A percentile compares a stretch with the other conserved stretches of the same genome.
phyloP scores from a whole-genome alignment of 192 early-diverging fungal genomes.

The Chytriomyces sp. region DNA sequence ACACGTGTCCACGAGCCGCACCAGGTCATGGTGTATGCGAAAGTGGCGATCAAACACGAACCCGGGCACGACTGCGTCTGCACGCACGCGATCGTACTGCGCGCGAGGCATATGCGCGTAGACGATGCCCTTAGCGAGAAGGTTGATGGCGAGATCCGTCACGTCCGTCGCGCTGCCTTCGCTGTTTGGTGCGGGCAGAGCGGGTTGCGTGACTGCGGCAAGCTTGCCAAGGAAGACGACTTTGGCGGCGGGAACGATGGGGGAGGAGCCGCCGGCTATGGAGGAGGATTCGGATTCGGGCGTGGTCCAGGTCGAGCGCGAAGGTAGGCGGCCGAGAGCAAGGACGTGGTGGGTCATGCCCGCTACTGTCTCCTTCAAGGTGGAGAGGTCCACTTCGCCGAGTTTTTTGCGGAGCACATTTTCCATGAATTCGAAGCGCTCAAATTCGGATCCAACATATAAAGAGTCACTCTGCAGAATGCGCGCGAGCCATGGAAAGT shows the following conservation, averaged over 20 bases:
- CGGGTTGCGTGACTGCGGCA: not conserved
- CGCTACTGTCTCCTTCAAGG: constrained; percentile 8
- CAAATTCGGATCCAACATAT: constrained; percentile 34
- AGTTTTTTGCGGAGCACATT: constrained; percentile 24
- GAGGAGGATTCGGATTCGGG: not conserved
- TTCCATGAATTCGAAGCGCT: constrained; percentile 39
- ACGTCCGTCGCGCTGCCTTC: not conserved
- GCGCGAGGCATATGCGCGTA: constrained; percentile 29
- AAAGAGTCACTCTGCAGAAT: constrained; percentile 47
- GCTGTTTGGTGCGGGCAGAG: not conserved
- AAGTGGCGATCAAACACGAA: constrained; percentile 30
- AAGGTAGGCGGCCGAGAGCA: constrained; percentile 5
- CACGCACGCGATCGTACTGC: constrained; percentile 16
- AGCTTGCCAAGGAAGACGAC: constrained; percentile 18
- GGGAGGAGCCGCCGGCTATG: not conserved
- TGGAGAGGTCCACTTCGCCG: not conserved
- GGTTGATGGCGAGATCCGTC: constrained; percentile 14
- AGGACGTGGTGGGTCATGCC: constrained; percentile 25
- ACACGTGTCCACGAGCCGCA: constrained; percentile 18
- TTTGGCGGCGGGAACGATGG: not conserved
- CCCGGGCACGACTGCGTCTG: constrained; percentile 9
- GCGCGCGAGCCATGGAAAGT: constrained; percentile 38
- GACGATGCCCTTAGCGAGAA: constrained; percentile 28
- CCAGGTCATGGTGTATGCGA: constrained; percentile 28
- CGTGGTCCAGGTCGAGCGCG: not conserved